These are phyloP conservation scores for Penicillium vulpinum DNA, from an alignment of 2,329 filamentous ascomycete genomes.

Conservation along the genomic window DNA sequence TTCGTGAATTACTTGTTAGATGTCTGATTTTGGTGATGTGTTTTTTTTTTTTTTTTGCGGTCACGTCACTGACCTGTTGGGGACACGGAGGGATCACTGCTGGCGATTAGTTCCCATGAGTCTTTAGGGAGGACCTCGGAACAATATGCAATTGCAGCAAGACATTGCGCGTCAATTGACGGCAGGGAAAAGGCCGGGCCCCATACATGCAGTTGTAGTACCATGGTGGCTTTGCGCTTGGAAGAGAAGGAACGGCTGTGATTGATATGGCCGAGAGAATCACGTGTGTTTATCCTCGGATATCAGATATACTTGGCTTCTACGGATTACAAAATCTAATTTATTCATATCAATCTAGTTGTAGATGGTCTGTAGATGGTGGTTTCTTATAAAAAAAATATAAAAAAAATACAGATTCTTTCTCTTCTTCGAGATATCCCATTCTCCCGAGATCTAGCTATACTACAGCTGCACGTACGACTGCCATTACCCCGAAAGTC, in stretches of 20 bases:
- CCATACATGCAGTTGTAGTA: conserved; percentile 82
- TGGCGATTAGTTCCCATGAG: conserved; percentile 70
- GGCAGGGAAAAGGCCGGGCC: conserved; percentile 84
- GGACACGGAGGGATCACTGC: conserved; percentile 69
- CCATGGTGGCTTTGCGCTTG: conserved; percentile 43
- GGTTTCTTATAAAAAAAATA: neutral
- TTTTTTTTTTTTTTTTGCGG: conserved; percentile 1
- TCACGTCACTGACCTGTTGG: conserved; percentile 63
- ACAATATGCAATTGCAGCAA: conserved; percentile 78
- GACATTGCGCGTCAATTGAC: conserved; percentile 88
- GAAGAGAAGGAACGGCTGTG: conserved; percentile 13
- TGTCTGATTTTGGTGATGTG: neutral
- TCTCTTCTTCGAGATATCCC: neutral
- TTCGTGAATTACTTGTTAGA: neutral
- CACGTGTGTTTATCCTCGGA: conserved; percentile 23
- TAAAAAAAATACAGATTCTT: neutral
- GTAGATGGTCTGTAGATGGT: neutral
- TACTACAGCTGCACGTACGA: neutral
- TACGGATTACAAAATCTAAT: neutral
- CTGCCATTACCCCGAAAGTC: neutral
- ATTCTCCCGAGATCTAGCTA: neutral
- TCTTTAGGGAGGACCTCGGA: conserved; percentile 59
- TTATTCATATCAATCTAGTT: neutral
- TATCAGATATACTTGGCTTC: neutral
- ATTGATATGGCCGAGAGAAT: conserved; percentile 18